Conservation (phyloP, 108 stramenopile genomes). For the Fragilariopsis cylindrus region DNA sequence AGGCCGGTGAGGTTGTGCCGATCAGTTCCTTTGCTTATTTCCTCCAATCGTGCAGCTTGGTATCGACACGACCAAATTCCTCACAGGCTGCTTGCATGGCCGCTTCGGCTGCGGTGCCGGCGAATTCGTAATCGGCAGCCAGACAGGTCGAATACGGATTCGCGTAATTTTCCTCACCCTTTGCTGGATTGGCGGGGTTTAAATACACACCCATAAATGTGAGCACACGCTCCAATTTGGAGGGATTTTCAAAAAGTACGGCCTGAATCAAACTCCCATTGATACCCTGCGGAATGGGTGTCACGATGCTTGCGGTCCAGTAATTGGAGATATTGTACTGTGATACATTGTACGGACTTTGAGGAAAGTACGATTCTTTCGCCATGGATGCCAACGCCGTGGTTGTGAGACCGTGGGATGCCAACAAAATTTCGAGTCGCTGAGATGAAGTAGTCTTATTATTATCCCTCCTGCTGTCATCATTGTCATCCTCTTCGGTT, state of each 20-base stretch:
- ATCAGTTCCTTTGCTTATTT: conserved; percentile 8
- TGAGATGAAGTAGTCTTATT: too few species aligned
- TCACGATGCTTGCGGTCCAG: neutral
- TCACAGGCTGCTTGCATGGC: neutral
- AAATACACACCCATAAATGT: neutral
- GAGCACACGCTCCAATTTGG: neutral
- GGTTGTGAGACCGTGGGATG: too few species aligned
- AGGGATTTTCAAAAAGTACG: neutral
- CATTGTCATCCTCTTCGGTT: too few species aligned
- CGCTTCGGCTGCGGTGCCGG: neutral
- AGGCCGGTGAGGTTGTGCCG: conserved; percentile 1
- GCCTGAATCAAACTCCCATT: conserved; percentile 3
- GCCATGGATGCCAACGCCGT: too few species aligned
- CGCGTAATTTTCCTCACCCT: neutral
- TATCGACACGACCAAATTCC: neutral
- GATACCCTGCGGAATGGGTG: conserved; percentile 2
- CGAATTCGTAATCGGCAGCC: neutral
- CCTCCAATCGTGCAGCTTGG: conserved; percentile 9
- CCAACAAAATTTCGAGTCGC: too few species aligned
- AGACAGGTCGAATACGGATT: conserved; percentile 5
- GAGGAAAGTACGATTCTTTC: too few species aligned
- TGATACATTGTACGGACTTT: too few species aligned
- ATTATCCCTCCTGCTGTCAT: too few species aligned
- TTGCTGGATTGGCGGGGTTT: neutral
- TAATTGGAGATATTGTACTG: neutral